Base-by-base conservation (phyloP, 75 land plant genomes). In the Picea glauca region DNA sequence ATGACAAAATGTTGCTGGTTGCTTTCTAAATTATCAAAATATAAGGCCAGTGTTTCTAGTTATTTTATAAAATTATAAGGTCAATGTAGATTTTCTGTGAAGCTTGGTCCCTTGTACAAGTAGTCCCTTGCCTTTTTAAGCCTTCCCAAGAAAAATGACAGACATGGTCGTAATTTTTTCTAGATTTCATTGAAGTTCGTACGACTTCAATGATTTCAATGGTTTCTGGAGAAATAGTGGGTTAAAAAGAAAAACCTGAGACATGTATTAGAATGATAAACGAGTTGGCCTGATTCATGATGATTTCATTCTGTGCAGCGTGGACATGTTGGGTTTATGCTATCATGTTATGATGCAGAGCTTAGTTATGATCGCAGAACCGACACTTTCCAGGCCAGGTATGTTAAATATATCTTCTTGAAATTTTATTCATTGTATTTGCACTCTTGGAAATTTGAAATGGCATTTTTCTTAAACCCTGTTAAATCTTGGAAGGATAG, bases 281-380 rank as follows among this genome's bases (percentile, higher is more conserved):
- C 43, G 54, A 20, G 50, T 70, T 40, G 23, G 13, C 40, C 54
- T 8, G 12, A 17, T 9, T 70, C 4, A 70, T 46, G 40, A 0
- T 70, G 74, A 20, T 70, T 70, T 70, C 21, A 70, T 32, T n/a
- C 20, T 60, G 23, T 80, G 84, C 90, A 96, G 98, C 87, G 89
- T 84, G 99, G 98, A 21, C 98, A 94, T 87, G 95, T 88, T 54
- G 95, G 99, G 3, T 96, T 96, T 82, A 87, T 96, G 90, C 77
- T 96, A 56, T 96, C 99, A 26, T 94, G 98, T 61, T 96, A 94
- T 86, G 98, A 96, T 88, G 98, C 98, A 46, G 89, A 96, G 59
- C 79, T 96, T 12, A 87, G 91, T 79, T 94, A 96, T 82, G 93
- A 94, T 80, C 68, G 85, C 20, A 46, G 30, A 1, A 90, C 92